phyloP scores from a whole-genome alignment of 179 eudicot genomes.

The Carnegiea gigantea region DNA sequence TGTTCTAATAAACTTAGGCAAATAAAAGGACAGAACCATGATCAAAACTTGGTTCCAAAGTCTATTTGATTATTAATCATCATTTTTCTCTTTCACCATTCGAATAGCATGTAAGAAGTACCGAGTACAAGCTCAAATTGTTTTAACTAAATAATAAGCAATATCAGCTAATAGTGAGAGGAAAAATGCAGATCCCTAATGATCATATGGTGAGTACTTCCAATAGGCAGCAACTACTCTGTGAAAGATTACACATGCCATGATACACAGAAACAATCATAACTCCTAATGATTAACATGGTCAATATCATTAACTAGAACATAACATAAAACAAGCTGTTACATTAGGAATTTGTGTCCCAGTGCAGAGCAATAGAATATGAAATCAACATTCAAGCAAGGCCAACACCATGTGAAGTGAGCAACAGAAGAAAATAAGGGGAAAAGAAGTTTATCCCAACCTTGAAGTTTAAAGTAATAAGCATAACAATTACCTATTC shows the following conservation, averaged over 20 bases:
- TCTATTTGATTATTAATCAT: background rate
- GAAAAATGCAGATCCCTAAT: background rate
- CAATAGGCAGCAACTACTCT: background rate
- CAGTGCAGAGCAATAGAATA: background rate
- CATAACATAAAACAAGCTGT: background rate
- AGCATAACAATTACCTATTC: conserved; percentile 41
- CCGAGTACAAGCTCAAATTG: background rate
- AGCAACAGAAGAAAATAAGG: background rate
- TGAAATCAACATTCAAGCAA: background rate
- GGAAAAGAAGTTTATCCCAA: background rate
- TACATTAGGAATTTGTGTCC: background rate
- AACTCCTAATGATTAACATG: background rate
- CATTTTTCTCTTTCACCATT: background rate
- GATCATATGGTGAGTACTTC: background rate
- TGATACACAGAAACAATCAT: background rate
- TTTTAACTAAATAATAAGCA: too few relatives aligned
- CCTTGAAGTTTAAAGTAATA: background rate
- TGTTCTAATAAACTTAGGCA: too few relatives aligned
- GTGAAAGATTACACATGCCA: background rate
- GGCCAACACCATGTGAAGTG: background rate
- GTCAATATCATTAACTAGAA: background rate
- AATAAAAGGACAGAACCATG: background rate
- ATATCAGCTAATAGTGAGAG: background rate
- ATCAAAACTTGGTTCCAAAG: background rate
- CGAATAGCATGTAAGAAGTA: background rate